Percentiles rank a stretch among this genome's conserved stretches.
These are phyloP conservation scores for Penicillium sp. DNA, from an alignment of 2,329 filamentous ascomycete genomes.

Conservation along the genomic window DNA sequence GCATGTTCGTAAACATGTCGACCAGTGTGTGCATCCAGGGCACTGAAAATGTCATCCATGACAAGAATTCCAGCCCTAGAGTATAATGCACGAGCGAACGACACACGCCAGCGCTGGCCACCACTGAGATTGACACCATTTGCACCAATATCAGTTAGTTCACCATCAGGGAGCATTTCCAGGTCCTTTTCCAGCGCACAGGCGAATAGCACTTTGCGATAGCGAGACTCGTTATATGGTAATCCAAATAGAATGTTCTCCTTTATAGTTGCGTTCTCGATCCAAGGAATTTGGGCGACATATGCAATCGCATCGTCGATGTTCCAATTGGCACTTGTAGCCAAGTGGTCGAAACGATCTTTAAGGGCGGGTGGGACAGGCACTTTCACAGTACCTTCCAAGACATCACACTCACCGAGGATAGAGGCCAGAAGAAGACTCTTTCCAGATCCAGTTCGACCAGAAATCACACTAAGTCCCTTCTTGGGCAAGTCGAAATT, in stretches of 20 bases:
- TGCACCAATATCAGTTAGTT: conserved; percentile 77
- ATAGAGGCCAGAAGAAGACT: conserved; percentile 71
- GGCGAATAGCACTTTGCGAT: conserved; percentile 67
- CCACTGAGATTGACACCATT: conserved; percentile 83
- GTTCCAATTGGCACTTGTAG: conserved; percentile 55
- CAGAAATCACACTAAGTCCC: conserved; percentile 72
- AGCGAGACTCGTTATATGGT: conserved; percentile 67
- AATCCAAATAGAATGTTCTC: conserved; percentile 79
- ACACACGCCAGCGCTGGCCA: conserved; percentile 80
- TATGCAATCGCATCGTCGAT: conserved; percentile 62
- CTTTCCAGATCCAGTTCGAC: conserved; percentile 76
- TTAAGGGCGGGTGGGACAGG: conserved; percentile 43
- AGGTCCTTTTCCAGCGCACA: conserved; percentile 76
- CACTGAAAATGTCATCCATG: conserved; percentile 79
- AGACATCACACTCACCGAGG: conserved; percentile 70
- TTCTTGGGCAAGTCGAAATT: conserved; percentile 66
- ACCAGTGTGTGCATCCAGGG: conserved; percentile 78
- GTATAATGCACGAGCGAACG: conserved; percentile 76
- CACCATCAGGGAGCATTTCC: conserved; percentile 72
- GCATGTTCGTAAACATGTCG: conserved; percentile 76
- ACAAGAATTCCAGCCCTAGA: conserved; percentile 74
- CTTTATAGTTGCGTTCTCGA: conserved; percentile 75
- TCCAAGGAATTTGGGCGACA: conserved; percentile 79
- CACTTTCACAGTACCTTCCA: conserved; percentile 57
- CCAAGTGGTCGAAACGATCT: conserved; percentile 62